Evolutionary conservation across 2,329 filamentous ascomycete species (phyloP).

Genomic region (Metarhizium guizhouense): DNA sequence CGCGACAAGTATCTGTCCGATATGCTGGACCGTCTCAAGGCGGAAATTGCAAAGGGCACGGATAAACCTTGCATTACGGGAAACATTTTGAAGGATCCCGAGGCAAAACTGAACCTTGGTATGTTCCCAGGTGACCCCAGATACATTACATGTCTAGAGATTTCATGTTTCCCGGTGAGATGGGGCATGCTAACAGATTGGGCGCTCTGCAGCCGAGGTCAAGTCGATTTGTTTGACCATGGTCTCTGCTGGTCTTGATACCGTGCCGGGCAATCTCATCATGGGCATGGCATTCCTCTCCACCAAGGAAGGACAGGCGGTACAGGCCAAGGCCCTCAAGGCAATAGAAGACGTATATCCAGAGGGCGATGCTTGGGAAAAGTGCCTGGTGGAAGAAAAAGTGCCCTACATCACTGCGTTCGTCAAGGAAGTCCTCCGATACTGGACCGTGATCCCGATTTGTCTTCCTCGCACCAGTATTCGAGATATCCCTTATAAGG

Average conservation of each 20-base stretch:
- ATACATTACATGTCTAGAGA: neutral
- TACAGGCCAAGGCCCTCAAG: constrained; percentile 59
- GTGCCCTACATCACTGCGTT: constrained; percentile 69
- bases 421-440: constrained; percentile 70
- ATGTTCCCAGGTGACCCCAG: neutral
- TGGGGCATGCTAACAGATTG: neutral
- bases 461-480: constrained; percentile 65
- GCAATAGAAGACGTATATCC: constrained; percentile 67
- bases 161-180: too few species aligned
- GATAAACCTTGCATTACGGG: constrained; percentile 34
- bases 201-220: constrained; percentile 48
- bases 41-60: constrained; percentile 28
- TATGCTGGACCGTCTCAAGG: constrained; percentile 49
- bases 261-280: constrained; percentile 69
- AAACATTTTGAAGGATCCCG: constrained; percentile 45
- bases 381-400: constrained; percentile 64
- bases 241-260: constrained; percentile 74
- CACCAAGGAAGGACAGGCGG: constrained; percentile 55
- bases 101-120: constrained; percentile 31
- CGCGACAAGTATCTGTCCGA: constrained; percentile 60
- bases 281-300: constrained; percentile 72
- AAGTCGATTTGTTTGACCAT: constrained; percentile 77
- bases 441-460: constrained; percentile 72
- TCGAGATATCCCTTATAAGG: constrained; percentile 62
- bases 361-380: constrained; percentile 66